Conservation (phyloP, 1,139 yeast species). For the Meyerozyma guilliermondii region DNA sequence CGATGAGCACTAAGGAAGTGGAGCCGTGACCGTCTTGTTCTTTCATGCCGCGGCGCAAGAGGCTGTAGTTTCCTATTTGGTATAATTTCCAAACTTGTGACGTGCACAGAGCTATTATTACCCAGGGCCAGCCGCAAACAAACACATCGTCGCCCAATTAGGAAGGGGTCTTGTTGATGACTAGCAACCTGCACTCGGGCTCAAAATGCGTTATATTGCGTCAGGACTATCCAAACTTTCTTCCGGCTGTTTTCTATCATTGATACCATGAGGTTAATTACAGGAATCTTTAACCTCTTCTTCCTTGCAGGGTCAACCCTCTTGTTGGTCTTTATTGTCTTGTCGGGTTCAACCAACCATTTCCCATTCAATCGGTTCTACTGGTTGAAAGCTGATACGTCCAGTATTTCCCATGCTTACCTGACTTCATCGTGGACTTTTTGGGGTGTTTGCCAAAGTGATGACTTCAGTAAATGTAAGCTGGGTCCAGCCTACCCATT, state of each 20-base stretch:
- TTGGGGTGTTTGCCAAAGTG: constrained; percentile 65
- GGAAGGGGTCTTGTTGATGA: constrained; percentile 2
- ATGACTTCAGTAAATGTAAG: constrained; percentile 38
- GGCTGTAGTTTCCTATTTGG: neutral
- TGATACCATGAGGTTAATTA: constrained; percentile 27
- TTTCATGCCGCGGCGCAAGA: neutral
- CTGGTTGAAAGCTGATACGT: constrained; percentile 70
- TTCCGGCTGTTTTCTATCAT: neutral
- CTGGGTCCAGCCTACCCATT: constrained; percentile 58
- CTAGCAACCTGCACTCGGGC: constrained; percentile 2
- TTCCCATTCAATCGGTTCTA: constrained; percentile 63
- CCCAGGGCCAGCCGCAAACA: neutral
- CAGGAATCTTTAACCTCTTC: constrained; percentile 33
- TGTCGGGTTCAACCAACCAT: constrained; percentile 59
- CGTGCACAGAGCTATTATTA: neutral
- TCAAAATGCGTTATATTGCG: constrained; percentile 3
- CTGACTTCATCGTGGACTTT: constrained; percentile 66
- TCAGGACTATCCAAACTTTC: neutral
- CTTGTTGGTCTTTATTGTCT: constrained; percentile 54
- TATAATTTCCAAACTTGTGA: neutral
- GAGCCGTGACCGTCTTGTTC: neutral
- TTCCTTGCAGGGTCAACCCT: constrained; percentile 50
- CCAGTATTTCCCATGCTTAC: constrained; percentile 50
- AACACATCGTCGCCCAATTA: constrained; percentile 1
- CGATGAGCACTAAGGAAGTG: neutral